Evolutionary conservation across 1,139 yeast species (phyloP).

Genomic region (Kurtzmaniella quercitrusa): DNA sequence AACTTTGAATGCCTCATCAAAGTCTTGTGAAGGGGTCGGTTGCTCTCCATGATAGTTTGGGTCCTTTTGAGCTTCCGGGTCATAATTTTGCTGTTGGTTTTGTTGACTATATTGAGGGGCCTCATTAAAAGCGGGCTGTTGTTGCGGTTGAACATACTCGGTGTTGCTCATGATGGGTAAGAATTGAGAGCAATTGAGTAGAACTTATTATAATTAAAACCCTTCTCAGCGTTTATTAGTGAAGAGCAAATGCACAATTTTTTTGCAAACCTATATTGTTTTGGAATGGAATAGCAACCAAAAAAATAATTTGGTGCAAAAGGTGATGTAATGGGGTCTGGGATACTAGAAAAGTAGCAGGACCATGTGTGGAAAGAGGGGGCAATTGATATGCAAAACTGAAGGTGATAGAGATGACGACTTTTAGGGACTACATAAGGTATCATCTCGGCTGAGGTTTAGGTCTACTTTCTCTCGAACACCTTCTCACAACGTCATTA

Average conservation of each 20-base stretch:
- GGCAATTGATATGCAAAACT: background rate
- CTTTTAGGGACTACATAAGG: too few relatives aligned
- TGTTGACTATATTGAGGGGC: background rate
- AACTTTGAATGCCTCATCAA: slow-evolving; percentile 64
- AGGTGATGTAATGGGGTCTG: too few relatives aligned
- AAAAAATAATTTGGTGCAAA: background rate
- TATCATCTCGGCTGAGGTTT: too few relatives aligned
- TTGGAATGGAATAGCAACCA: background rate
- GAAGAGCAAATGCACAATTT: background rate
- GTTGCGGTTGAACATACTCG: slow-evolving; percentile 2
- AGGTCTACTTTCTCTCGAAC: too few relatives aligned
- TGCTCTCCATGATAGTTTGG: slow-evolving; percentile 21
- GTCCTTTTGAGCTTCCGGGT: slow-evolving; percentile 22
- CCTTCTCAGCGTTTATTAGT: background rate
- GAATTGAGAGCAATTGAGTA: background rate
- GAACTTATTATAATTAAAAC: background rate
- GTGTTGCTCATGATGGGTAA: slow-evolving; percentile 3
- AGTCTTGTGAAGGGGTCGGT: slow-evolving; percentile 35
- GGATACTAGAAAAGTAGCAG: too few relatives aligned
- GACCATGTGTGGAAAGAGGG: too few relatives aligned
- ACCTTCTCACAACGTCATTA: too few relatives aligned
- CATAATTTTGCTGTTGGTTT: slow-evolving; percentile 2
- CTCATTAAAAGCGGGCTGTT: slow-evolving; percentile 1
- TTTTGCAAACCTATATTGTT: background rate
- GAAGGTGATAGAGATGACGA: background rate